Conservation (phyloP, 2,329 filamentous ascomycete species). For the Paecilomyces formosus region DNA sequence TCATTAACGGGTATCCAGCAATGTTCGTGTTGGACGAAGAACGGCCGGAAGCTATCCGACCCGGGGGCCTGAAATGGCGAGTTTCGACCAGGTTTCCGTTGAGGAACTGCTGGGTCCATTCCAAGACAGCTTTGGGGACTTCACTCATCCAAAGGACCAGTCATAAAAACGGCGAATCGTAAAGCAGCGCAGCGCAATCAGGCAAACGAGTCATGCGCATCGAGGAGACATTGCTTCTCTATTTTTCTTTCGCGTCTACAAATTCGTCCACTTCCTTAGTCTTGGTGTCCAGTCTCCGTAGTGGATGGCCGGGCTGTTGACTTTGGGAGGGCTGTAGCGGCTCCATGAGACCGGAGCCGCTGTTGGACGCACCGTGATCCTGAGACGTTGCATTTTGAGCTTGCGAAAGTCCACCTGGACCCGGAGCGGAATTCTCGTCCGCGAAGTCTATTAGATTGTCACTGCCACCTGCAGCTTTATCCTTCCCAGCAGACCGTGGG, state of each 20-base stretch:
- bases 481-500: slow-evolving; percentile 26
- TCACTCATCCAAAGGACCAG: neutral
- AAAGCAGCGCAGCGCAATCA: neutral
- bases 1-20: neutral
- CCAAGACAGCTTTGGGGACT: neutral
- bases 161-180: neutral
- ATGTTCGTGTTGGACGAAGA: neutral
- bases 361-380: neutral
- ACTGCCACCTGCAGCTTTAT: slow-evolving; percentile 1
- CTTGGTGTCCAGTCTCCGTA: slow-evolving; percentile 31
- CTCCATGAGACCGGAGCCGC: slow-evolving; percentile 9
- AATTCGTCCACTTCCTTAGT: slow-evolving; percentile 35
- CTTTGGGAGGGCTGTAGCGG: slow-evolving; percentile 9
- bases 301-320: slow-evolving; percentile 7
- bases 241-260: slow-evolving; percentile 33
- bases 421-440: neutral
- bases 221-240: neutral
- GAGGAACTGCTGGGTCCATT: neutral
- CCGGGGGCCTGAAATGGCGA: neutral
- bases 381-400: neutral
- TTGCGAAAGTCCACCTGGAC: neutral
- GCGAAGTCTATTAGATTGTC: slow-evolving; percentile 20
- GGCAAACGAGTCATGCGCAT: neutral
- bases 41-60: neutral
- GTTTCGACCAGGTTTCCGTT: neutral